phyloP scores from a whole-genome alignment of 148 eudicot genomes.

The Arctostaphylos glauca region DNA sequence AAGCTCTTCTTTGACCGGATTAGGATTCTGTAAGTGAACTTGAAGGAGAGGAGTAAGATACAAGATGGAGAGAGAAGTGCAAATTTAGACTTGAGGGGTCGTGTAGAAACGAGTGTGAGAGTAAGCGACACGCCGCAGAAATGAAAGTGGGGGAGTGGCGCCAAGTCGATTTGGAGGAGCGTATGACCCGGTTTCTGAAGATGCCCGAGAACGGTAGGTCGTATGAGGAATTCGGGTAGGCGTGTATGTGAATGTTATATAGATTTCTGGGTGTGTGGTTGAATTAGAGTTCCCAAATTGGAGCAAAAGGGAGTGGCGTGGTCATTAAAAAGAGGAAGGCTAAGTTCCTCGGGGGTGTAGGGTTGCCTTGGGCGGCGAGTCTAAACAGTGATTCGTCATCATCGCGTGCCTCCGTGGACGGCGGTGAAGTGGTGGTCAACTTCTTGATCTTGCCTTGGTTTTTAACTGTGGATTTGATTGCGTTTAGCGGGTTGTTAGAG shows the following conservation, averaged over 20 bases:
- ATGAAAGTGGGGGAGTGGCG: slow-evolving; percentile 68
- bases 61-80: slow-evolving; percentile 67
- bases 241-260: slow-evolving; percentile 78
- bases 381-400: slow-evolving; percentile 43
- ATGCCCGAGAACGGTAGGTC: slow-evolving; percentile 47
- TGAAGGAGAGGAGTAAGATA: slow-evolving; percentile 71
- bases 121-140: slow-evolving; percentile 63
- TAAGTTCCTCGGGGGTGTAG: slow-evolving; percentile 36
- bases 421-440: background rate
- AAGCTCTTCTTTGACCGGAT: slow-evolving; percentile 45
- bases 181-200: slow-evolving; percentile 55
- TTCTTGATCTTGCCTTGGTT: background rate
- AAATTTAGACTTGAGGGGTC: slow-evolving; percentile 71
- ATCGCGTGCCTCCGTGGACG: slow-evolving; percentile 7
- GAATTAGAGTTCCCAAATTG: slow-evolving; percentile 74
- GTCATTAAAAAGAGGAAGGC: slow-evolving; percentile 85
- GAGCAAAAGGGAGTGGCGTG: slow-evolving; percentile 60
- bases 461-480: background rate
- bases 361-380: slow-evolving; percentile 43
- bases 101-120: slow-evolving; percentile 70
- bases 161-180: slow-evolving; percentile 56
- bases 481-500: background rate
- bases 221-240: slow-evolving; percentile 43
- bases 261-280: slow-evolving; percentile 30
- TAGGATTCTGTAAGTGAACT: slow-evolving; percentile 47